Evolutionary conservation across 1,139 yeast species (phyloP).

Genomic region (Kodamaea derodonti): DNA sequence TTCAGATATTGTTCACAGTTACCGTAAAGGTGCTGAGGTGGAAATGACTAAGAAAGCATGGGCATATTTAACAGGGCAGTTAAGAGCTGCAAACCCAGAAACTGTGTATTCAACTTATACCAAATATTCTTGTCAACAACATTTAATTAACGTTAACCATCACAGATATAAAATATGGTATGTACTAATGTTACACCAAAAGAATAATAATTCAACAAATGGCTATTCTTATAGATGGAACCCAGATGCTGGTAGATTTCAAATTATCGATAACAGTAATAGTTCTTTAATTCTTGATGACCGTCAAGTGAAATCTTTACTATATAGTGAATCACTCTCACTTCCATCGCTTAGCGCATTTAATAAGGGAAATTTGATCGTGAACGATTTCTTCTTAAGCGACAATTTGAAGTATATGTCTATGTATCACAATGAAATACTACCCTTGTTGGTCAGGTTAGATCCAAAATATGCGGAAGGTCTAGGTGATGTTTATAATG

Average conservation of each 20-base stretch:
- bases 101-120: conserved; percentile 43
- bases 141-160: conserved; percentile 35
- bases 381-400: conserved; percentile 37
- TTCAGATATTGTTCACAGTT: conserved; percentile 37
- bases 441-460: conserved; percentile 28
- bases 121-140: conserved; percentile 41
- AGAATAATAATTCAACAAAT: conserved; percentile 8
- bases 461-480: conserved; percentile 31
- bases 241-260: conserved; percentile 34
- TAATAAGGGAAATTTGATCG: conserved; percentile 33
- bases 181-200: conserved; percentile 30
- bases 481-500: conserved; percentile 26
- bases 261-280: conserved; percentile 26
- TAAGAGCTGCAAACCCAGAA: conserved; percentile 37
- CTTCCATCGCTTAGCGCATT: conserved; percentile 30
- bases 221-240: conserved; percentile 37
- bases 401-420: conserved; percentile 37
- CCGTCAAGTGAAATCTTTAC: conserved; percentile 28
- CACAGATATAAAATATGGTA: conserved; percentile 37
- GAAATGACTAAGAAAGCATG: conserved; percentile 37
- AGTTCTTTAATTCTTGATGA: conserved; percentile 28
- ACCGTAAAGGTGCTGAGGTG: conserved; percentile 28
- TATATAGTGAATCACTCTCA: conserved; percentile 31
- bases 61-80: conserved; percentile 37
- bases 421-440: conserved; percentile 36